phyloP scores from a whole-genome alignment of 371 early-diverging fungal genomes.

The Lichtheimia ornata region DNA sequence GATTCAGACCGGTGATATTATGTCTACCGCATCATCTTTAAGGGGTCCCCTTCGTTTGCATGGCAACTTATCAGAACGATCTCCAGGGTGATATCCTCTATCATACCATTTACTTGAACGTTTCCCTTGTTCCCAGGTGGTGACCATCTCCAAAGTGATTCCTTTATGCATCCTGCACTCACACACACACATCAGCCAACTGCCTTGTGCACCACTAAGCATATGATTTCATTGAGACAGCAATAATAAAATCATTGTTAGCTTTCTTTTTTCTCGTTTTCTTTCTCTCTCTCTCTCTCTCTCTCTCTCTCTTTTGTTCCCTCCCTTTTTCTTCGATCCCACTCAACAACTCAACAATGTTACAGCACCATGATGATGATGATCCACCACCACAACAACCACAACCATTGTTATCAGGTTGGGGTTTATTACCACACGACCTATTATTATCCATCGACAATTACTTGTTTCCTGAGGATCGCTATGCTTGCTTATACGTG shows the following conservation, averaged over 20 bases:
- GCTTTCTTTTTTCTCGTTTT: neutral
- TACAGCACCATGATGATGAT: neutral
- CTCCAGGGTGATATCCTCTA: no score
- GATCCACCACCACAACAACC: no score
- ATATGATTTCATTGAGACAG: neutral
- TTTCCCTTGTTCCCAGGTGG: no score
- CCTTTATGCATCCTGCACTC: no score
- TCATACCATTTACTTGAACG: no score
- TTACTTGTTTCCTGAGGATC: constrained; percentile 9
- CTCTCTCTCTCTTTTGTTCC: neutral
- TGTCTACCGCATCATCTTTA: no score
- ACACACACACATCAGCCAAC: no score
- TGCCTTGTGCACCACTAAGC: no score
- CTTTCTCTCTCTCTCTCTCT: neutral
- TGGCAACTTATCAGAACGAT: no score
- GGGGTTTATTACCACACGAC: constrained; percentile 9
- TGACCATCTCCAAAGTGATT: no score
- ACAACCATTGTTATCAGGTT: neutral
- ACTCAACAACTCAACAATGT: neutral
- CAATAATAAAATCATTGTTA: neutral
- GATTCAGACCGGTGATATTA: no score
- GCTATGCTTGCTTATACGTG: constrained; percentile 13
- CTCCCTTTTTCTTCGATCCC: neutral
- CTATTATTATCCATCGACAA: constrained; percentile 6
- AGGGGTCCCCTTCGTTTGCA: no score